Base-by-base conservation (phyloP, 371 early-diverging fungal species). In the Mucor lusitanicus region DNA sequence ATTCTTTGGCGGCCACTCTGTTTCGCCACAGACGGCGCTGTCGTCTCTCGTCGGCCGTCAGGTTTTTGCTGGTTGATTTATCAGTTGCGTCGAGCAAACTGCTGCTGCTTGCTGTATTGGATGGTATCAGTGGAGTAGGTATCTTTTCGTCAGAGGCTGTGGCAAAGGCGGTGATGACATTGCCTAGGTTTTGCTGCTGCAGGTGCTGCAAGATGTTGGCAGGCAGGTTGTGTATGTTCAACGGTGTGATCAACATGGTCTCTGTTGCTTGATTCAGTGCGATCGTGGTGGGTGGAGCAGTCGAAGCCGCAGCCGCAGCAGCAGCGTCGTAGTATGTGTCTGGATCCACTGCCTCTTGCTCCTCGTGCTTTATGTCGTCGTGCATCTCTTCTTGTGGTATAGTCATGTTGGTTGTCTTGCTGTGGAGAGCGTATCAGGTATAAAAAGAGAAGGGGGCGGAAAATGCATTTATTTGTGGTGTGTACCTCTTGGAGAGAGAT, bases 1-100 rank as follows among this genome's bases (percentile, higher is more conserved):
- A 92, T 69, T 92, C 93, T 73, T 91, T 91, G 57, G 93, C 93
- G 1, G 93, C 93, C 40, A 92, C 70, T 21, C 92, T 80, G 76
- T 92, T 92, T 63, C 93, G 85, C 71, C 85, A 77, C 69, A 92
- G 69, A 1, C 93, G 82, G 12, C 91, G 87, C 61, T 90, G 91
- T 44, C 91, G 82, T 39, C 88, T 85, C 71, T 92, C 91, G 19
- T 91, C 91, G 35, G 83, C 78, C n/a, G 85, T 44, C 32, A 67
- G 25, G 12, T 42, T 35, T 17, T 61, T 67, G 19, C 23, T 17
- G 59, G 12, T 25, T 58, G 46, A 19, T 40, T 55, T 57, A 21
- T 21, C 33, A 21, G 2, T 57, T 21, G 54, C 23, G 21, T 48
- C 48, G 4, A 48, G 19, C 23, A 48, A 21, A 48, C 48, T 48